Percentiles rank a stretch among this genome's conserved stretches.
Conservation (phyloP, 2,329 filamentous ascomycete genomes). For the Dactylellina leptospora region DNA sequence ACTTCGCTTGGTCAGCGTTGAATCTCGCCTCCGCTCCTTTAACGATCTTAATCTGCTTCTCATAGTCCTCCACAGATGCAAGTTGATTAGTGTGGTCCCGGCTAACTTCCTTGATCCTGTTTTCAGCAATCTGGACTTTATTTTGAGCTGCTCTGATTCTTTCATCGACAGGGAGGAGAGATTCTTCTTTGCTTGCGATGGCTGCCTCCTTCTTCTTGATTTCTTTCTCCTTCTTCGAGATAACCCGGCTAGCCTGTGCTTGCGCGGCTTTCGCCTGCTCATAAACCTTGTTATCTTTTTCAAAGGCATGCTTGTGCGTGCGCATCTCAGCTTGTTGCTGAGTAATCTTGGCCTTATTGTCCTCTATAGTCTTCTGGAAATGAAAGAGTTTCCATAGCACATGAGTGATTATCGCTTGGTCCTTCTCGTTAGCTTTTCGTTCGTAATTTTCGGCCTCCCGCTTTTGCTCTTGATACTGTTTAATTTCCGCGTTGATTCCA, state of each 20-base stretch:
- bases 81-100: conserved; percentile 80
- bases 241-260: conserved; percentile 76
- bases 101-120: conserved; percentile 73
- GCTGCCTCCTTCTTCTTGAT: conserved; percentile 87
- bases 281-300: conserved; percentile 68
- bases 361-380: conserved; percentile 91
- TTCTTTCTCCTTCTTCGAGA: conserved; percentile 80
- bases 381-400: conserved; percentile 97
- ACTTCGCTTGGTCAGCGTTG: conserved; percentile 85
- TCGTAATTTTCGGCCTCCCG: conserved; percentile 93
- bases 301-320: conserved; percentile 86
- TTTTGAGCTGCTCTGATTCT: conserved; percentile 82
- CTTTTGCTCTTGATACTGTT: conserved; percentile 97
- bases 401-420: conserved; percentile 89
- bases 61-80: conserved; percentile 74
- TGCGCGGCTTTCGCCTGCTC: conserved; percentile 86
- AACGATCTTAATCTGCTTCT: conserved; percentile 82
- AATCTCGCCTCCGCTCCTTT: conserved; percentile 89
- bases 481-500: conserved; percentile 96
- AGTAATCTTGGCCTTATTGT: conserved; percentile 87
- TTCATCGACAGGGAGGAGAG: conserved; percentile 86
- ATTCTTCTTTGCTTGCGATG: conserved; percentile 85
- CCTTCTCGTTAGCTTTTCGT: conserved; percentile 86
- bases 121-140: conserved; percentile 74
- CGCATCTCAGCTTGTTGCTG: conserved; percentile 94